Base-by-base conservation (phyloP, 768 basidiomycete genomes). In the Phlebiopsis gigantea region DNA sequence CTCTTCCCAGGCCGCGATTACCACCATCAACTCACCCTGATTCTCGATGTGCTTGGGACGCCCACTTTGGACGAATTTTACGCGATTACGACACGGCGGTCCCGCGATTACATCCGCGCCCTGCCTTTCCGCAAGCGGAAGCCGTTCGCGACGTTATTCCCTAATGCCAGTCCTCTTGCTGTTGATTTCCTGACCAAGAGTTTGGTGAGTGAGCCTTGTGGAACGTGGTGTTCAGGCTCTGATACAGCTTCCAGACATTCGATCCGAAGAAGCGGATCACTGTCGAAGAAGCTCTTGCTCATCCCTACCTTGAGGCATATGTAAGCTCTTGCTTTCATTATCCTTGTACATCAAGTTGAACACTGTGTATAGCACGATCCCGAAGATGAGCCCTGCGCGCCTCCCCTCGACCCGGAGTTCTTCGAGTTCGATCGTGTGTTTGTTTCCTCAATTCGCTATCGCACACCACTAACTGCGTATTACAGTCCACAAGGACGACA, bases 1-100 rank as follows among this genome's bases (percentile, higher is more conserved):
- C 79, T 99, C 29, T 99, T 99, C 80, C 95, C 95, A 0, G 97
- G 97, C 17, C 84, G 93, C 39, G 96, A 89, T 75, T 95, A 95
- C 71, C 95, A 98, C 72, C 93, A 99, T 66, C 97, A 98, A 62
- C 80, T 99, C 42, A 88, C 89, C 1, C 83, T 98, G 56, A 99
- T 98, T 68, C 82, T 98, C 65, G 95, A 98, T 64, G 91, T 98
- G 28, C 85, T 99, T 45, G 97, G 97, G 22, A 98, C 97, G 29
- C 97, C 97, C 2, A 92, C 93, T 1, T 77, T 98, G 55, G 97
- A 99, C 62, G 97, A 98, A 67, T 98, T 98, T 73, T 94, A 98
- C 73, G 92, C 92, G 39, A 98, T 99, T 68, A 94, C 91, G 15
- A 92, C 93, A 9, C 81, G 87, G 17, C 77, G 95, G 53, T 96